Conservation (phyloP, 768 basidiomycete species). For the Psilocybe cyanescens region DNA sequence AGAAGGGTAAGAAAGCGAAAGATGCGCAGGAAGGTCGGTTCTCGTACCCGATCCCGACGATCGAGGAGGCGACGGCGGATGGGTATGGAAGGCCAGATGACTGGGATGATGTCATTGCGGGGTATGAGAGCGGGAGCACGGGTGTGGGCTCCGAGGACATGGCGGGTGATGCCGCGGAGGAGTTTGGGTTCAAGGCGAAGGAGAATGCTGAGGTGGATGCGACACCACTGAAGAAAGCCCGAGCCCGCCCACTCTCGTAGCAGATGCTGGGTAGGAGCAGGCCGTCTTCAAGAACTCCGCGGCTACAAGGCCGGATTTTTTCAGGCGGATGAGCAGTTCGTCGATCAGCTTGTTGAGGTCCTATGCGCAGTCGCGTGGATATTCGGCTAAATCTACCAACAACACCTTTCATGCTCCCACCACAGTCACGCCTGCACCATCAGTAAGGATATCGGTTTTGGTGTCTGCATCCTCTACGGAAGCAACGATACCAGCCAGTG, state of each 20-base stretch:
- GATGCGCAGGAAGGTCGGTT: slow-evolving; percentile 23
- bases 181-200: not conserved
- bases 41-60: slow-evolving; percentile 38
- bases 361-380: slow-evolving; percentile 29
- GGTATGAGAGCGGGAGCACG: slow-evolving; percentile 18
- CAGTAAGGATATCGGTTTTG: not conserved
- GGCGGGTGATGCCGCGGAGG: no score
- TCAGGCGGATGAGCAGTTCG: slow-evolving; percentile 36
- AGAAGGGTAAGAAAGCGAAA: no score
- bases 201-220: slow-evolving; percentile 20
- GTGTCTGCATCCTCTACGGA: not conserved
- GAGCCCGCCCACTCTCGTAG: slow-evolving; percentile 67
- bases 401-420: not conserved
- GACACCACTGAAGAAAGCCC: slow-evolving; percentile 51
- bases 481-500: not conserved
- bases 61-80: slow-evolving; percentile 59
- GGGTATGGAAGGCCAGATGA: slow-evolving; percentile 39
- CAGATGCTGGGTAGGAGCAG: slow-evolving; percentile 54
- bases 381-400: not conserved
- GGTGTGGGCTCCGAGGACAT: not conserved
- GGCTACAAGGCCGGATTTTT: not conserved
- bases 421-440: slow-evolving; percentile 6
- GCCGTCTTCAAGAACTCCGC: slow-evolving; percentile 31
- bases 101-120: slow-evolving; percentile 9
- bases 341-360: slow-evolving; percentile 39